Percentiles rank a stretch among this genome's conserved stretches.
These are phyloP conservation scores for Kwoniella dejecticola DNA, from an alignment of 768 basidiomycete genomes.

Conservation along the genomic window DNA sequence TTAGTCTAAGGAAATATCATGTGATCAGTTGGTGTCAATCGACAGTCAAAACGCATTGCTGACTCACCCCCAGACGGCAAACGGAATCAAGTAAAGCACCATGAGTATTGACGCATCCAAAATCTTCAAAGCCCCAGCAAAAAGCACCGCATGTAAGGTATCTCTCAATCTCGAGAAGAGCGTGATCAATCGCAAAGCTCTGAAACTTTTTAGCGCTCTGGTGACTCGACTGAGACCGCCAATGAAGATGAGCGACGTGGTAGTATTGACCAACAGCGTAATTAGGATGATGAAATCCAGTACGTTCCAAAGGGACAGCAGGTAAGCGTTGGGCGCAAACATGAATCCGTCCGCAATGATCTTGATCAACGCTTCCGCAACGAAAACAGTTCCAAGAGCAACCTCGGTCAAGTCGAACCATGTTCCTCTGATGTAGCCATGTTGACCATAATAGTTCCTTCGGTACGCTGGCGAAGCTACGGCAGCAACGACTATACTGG, in stretches of 20 bases:
- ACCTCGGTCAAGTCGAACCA: slow-evolving; percentile 89
- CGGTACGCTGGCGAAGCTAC: slow-evolving; percentile 84
- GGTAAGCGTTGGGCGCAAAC: slow-evolving; percentile 71
- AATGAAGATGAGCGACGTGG: slow-evolving; percentile 70
- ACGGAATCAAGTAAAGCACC: slow-evolving; percentile 63
- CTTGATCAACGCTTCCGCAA: slow-evolving; percentile 86
- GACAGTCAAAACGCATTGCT: neutral
- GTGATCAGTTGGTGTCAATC: slow-evolving; percentile 7
- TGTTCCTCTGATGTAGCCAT: slow-evolving; percentile 67
- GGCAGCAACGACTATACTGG: slow-evolving; percentile 76
- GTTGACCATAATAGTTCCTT: slow-evolving; percentile 65
- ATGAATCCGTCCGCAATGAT: slow-evolving; percentile 87
- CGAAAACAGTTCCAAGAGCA: slow-evolving; percentile 67
- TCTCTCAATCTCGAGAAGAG: slow-evolving; percentile 81
- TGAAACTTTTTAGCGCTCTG: slow-evolving; percentile 79
- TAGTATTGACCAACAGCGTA: slow-evolving; percentile 73
- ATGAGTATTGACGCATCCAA: slow-evolving; percentile 87
- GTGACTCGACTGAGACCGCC: slow-evolving; percentile 80
- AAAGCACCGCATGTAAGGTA: slow-evolving; percentile 80
- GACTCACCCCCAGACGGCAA: slow-evolving; percentile 55
- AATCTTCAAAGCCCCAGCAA: slow-evolving; percentile 80
- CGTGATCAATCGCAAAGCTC: slow-evolving; percentile 86
- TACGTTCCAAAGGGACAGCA: slow-evolving; percentile 88
- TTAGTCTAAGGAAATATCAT: slow-evolving; percentile 60
- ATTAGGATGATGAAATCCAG: slow-evolving; percentile 83